Evolutionary conservation across 106 monocot species (phyloP), one percentile per base, ranked within the genome.

Genomic region (Platanthera zijinensis): DNA sequence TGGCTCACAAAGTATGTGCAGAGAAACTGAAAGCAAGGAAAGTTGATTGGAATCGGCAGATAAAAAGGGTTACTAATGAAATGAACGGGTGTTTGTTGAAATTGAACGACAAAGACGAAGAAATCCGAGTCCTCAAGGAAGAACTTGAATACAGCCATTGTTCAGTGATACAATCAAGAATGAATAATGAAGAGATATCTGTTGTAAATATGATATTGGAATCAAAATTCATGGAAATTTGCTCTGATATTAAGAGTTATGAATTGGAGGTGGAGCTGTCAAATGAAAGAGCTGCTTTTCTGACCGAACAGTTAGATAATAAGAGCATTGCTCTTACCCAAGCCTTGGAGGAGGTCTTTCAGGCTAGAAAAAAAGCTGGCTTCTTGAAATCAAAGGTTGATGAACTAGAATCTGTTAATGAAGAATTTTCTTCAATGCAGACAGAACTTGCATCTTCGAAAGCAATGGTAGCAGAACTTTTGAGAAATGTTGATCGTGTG

Each of bases 21-120:
- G 85, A 84, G 51, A 88, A 86, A 74, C 22, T 94, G 21, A 91
- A 83, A 81, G 51, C 64, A 28, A 84, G 80, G 69, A 87, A 96
- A 77, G 75, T 10, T 71, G 82, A 83, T 81, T 90, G 84, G 90
- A 82, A 10, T 71, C 70, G 28, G 0, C 79, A 81, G 66, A 64
- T 74, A 51, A 76, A 84, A 51, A 91, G 84, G 61, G 76, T 91
- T 50, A 81, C 69, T 72, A 86, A 63, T 7, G 84, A 90, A 10
- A 77, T 91, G 8, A 80, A 87, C 77, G 86, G 82, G 5, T 85
- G 77, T 48, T 51, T 84, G 30, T 57, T 57, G 32, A 53, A 87
- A 84, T 71, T 91, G 54, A 51, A 13, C 52, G 52, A 9, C 52
- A 89, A 81, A 71, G 82, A 89, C 63, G 56, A 76, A 30, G 48